Evolutionary conservation across 2,329 filamentous ascomycete species (phyloP).

Genomic region (Orbilia brochopaga): DNA sequence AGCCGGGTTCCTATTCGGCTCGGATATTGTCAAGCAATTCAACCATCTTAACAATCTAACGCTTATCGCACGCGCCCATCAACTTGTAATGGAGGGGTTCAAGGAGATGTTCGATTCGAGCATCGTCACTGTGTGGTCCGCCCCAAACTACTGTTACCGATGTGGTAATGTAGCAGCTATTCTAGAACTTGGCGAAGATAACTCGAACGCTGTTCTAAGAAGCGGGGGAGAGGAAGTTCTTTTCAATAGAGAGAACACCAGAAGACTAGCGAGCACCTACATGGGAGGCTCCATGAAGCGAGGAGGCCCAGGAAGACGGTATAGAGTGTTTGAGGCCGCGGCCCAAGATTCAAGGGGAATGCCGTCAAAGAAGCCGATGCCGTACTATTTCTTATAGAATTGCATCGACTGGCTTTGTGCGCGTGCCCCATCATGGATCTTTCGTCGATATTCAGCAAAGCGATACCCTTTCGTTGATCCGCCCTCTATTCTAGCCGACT

Average conservation of each 20-base stretch:
- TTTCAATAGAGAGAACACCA: conserved; percentile 62
- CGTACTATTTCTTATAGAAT: conserved; percentile 81
- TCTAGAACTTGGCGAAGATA: conserved; percentile 87
- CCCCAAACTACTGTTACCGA: conserved; percentile 94
- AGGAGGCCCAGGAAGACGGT: conserved; percentile 81
- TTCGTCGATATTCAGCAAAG: conserved; percentile 35
- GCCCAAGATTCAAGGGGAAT: conserved; percentile 95
- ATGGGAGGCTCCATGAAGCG: conserved; percentile 60
- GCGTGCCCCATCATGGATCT: conserved; percentile 1
- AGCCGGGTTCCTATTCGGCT: conserved; percentile 92
- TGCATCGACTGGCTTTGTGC: conserved; percentile 56
- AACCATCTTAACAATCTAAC: conserved; percentile 93
- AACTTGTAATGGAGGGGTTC: conserved; percentile 98
- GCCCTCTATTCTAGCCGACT: conserved; percentile 2
- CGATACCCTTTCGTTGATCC: conserved; percentile 37
- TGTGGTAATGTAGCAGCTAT: conserved; percentile 96
- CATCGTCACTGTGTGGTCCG: conserved; percentile 98
- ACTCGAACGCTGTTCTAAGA: conserved; percentile 69
- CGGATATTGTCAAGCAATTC: conserved; percentile 93
- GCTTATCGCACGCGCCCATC: conserved; percentile 90
- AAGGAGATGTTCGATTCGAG: conserved; percentile 98
- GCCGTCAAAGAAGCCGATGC: conserved; percentile 98
- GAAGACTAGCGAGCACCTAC: conserved; percentile 57
- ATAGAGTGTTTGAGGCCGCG: conserved; percentile 94
- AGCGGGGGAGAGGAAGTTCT: conserved; percentile 72